These are phyloP conservation scores for Drechslera avenae DNA, from an alignment of 2,329 filamentous ascomycete species.

Conservation along the genomic window DNA sequence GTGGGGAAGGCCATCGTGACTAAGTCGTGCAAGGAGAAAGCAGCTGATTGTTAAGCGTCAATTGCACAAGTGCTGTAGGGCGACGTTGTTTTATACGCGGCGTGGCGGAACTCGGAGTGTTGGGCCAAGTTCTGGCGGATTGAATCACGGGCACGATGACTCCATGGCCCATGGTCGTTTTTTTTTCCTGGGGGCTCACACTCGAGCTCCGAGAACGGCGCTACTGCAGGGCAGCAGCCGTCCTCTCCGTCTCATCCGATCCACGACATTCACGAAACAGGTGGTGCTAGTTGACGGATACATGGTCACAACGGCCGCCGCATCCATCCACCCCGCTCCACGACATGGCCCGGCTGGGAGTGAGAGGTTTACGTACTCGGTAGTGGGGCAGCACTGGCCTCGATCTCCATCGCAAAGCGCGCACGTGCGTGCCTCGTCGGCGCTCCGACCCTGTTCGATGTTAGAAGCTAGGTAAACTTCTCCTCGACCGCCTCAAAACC, in stretches of 20 bases:
- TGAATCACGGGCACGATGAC: conserved; percentile 26
- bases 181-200: conserved; percentile 25
- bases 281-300: too few species aligned
- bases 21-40: neutral
- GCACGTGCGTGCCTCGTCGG: conserved; percentile 32
- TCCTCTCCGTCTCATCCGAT: neutral
- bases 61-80: conserved; percentile 13
- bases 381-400: conserved; percentile 9
- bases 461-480: conserved; percentile 19
- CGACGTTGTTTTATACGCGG: conserved; percentile 6
- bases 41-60: conserved; percentile 8
- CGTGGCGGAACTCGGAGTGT: conserved; percentile 26
- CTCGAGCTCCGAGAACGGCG: conserved; percentile 27
- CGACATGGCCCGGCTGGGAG: neutral
- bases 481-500: neutral
- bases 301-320: neutral
- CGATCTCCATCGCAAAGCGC: neutral
- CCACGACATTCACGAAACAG: too few species aligned
- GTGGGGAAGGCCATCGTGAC: conserved; percentile 43
- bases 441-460: neutral
- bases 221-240: conserved; percentile 27
- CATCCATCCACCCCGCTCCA: neutral
- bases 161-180: conserved; percentile 31
- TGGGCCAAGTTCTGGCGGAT: conserved; percentile 6
- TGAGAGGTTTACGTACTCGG: neutral